A percentile compares a stretch with the other conserved stretches of the same genome.
These are phyloP conservation scores for Dipodascus albidus DNA, from an alignment of 805 yeast genomes.

Conservation along the genomic window DNA sequence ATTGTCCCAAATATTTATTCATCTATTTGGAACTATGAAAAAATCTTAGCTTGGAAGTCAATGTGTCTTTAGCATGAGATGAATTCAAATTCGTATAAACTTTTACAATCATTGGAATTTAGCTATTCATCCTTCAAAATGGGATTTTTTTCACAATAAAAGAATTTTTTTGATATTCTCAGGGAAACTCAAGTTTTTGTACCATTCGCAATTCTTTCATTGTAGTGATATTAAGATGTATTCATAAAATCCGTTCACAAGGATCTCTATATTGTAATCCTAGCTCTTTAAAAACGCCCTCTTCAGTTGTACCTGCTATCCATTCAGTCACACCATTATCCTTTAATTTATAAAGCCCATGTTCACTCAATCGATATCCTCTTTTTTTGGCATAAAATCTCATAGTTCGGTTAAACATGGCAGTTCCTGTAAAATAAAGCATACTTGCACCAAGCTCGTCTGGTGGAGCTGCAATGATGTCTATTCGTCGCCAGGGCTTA, in stretches of 20 bases:
- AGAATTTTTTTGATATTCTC: too few relatives aligned
- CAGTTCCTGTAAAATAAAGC: constrained; percentile 46
- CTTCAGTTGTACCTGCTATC: constrained; percentile 30
- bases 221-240: too few relatives aligned
- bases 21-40: too few relatives aligned
- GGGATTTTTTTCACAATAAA: too few relatives aligned
- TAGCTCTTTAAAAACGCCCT: constrained; percentile 33
- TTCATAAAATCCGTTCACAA: constrained; percentile 20
- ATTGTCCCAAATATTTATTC: too few relatives aligned
- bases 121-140: too few relatives aligned
- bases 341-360: constrained; percentile 29
- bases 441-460: constrained; percentile 34
- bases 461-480: constrained; percentile 38
- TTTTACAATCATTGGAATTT: too few relatives aligned
- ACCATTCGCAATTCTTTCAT: background rate
- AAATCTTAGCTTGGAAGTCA: too few relatives aligned
- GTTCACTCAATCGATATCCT: constrained; percentile 30
- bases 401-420: constrained; percentile 37
- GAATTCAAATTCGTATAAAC: too few relatives aligned
- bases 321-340: constrained; percentile 22
- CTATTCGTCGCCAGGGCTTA: constrained; percentile 39
- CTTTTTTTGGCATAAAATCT: constrained; percentile 32
- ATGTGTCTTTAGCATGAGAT: too few relatives aligned
- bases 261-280: constrained; percentile 31
- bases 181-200: too few relatives aligned